phyloP scores from a whole-genome alignment of 1,284 basidiomycete genomes.

The Xerocomus nothofagi region DNA sequence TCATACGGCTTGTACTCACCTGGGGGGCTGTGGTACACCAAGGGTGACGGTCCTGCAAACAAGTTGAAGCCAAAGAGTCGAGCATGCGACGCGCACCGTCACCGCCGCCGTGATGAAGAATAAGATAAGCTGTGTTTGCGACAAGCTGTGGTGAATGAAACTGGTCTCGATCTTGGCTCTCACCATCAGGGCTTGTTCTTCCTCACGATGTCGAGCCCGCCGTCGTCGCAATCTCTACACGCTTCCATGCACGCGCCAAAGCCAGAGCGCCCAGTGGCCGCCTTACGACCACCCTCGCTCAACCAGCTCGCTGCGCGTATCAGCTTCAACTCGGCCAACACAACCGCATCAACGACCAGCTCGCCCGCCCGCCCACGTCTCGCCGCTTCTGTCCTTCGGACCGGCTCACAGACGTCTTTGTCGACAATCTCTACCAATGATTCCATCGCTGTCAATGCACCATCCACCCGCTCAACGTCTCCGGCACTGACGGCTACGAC shows the following conservation, averaged over 20 bases:
- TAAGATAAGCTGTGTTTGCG: not conserved
- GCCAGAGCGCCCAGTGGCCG: constrained; percentile 38
- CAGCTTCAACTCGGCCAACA: constrained; percentile 43
- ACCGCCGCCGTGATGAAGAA: too few relatives aligned
- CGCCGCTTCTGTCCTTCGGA: constrained; percentile 69
- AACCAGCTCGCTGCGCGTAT: constrained; percentile 79
- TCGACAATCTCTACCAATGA: constrained; percentile 56
- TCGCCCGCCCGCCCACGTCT: constrained; percentile 60
- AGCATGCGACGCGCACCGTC: too few relatives aligned
- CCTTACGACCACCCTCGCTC: constrained; percentile 62
- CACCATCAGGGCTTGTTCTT: constrained; percentile 12
- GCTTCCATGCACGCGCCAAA: constrained; percentile 42
- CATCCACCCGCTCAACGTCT: constrained; percentile 55
- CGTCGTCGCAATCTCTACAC: constrained; percentile 29
- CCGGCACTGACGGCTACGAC: constrained; percentile 40
- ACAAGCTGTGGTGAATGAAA: constrained; percentile 6
- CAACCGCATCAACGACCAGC: constrained; percentile 34
- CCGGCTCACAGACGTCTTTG: constrained; percentile 58
- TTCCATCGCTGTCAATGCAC: constrained; percentile 60
- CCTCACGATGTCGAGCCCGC: constrained; percentile 34
- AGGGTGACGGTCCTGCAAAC: too few relatives aligned
- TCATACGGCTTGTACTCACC: too few relatives aligned
- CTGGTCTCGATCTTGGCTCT: constrained; percentile 15
- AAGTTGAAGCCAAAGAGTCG: not conserved
- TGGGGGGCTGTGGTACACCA: too few relatives aligned